phyloP scores from a whole-genome alignment of 2,329 filamentous ascomycete genomes.

The Ophiosphaerella narmari region DNA sequence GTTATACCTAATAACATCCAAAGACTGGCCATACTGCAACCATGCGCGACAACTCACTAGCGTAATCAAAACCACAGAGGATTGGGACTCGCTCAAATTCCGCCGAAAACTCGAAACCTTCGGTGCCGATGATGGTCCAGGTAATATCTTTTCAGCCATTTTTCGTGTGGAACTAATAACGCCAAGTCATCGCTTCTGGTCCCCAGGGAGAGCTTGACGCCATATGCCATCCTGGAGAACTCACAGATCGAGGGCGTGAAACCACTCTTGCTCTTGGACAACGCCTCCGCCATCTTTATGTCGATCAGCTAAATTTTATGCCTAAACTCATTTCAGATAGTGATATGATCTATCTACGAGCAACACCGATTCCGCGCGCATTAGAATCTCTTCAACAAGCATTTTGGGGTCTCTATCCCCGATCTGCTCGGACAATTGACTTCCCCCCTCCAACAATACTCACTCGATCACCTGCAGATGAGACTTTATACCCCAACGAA shows the following conservation, averaged over 20 bases:
- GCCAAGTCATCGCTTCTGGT: slow-evolving; percentile 65
- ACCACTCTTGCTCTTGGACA: slow-evolving; percentile 56
- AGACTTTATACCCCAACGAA: slow-evolving; percentile 58
- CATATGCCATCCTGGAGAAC: slow-evolving; percentile 64
- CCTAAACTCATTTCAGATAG: slow-evolving; percentile 49
- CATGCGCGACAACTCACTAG: slow-evolving; percentile 72
- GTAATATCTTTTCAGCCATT: slow-evolving; percentile 10
- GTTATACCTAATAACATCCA: slow-evolving; percentile 5
- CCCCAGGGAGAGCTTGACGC: slow-evolving; percentile 72
- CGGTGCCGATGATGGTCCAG: slow-evolving; percentile 64
- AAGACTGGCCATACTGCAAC: slow-evolving; percentile 88
- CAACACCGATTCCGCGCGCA: slow-evolving; percentile 56
- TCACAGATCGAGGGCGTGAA: slow-evolving; percentile 56
- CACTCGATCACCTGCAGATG: slow-evolving; percentile 51
- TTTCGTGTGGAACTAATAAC: slow-evolving; percentile 5
- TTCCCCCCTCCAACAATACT: slow-evolving; percentile 53
- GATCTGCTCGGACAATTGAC: slow-evolving; percentile 46
- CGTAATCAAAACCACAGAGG: slow-evolving; percentile 60
- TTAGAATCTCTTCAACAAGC: slow-evolving; percentile 57
- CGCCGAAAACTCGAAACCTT: slow-evolving; percentile 83
- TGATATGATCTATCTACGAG: slow-evolving; percentile 53
- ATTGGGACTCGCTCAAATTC: slow-evolving; percentile 66
- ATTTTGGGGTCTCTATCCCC: slow-evolving; percentile 55
- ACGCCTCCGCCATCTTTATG: slow-evolving; percentile 55
- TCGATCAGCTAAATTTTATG: slow-evolving; percentile 56